Base-by-base conservation (phyloP, 2,329 filamentous ascomycete genomes). In the Microsporum audouinii region DNA sequence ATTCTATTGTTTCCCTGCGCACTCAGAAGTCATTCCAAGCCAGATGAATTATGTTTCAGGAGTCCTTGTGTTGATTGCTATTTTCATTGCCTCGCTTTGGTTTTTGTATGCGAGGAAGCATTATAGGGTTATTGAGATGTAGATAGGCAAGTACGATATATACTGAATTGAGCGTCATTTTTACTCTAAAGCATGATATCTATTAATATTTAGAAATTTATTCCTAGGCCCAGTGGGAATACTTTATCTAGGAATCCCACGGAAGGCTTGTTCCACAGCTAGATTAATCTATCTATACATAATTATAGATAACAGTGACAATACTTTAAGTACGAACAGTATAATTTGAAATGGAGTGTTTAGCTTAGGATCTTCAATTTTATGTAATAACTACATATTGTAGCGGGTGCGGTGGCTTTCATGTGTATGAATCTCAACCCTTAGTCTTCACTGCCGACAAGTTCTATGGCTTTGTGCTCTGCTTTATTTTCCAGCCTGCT, bases 11-110 rank as follows among this genome's bases (percentile, higher is more conserved):
- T 57, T 57, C 14, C 53, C 53, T 33, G 53, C 31, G 34, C 34
- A 57, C 34, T 57, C 53, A 3, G 36, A 57, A 36, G 53, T 57
- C 2, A 39, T 57, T 23, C 33, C 53, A 36, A 57, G 53, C 23
- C 53, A 57, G n/a, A 36, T 57, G 53, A 57, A 57, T 57, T 57
- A 57, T 6, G 53, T 57, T 23, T 57, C 53, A 39, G 31, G 8
- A 12, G 53, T 57, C 34, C 53, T 57, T 57, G 3, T 57, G 6
- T 5, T 57, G 14, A 17, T 57, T 39, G 53, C 33, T 27, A 36
- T 57, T 36, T 36, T 57, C 8, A 57, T 57, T 14, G 27, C 36
- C 23, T 57, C 53, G 7, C 53, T 57, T 8, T 57, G 53, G 53
- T 57, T 57, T 57, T 36, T 57, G 4, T 57, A 57, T 23, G 53